A percentile compares a stretch with the other conserved stretches of the same genome.
Evolutionary conservation across 495 filamentous ascomycete species (phyloP).

Genomic region (Staphylotrichum longicolle): DNA sequence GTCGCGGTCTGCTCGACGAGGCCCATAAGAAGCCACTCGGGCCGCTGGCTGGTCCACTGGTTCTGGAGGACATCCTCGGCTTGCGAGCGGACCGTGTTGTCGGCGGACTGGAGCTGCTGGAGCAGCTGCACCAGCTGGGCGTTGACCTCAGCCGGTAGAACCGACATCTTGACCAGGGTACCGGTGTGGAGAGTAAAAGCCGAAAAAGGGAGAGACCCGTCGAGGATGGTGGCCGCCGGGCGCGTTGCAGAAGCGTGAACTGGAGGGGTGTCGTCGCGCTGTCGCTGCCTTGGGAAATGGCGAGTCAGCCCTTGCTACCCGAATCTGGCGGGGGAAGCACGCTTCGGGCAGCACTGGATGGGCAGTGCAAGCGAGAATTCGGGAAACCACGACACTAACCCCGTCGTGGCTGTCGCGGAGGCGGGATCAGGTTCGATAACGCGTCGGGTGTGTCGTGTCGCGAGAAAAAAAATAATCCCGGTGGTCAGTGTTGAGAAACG

Average conservation of each 20-base stretch:
- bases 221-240: not conserved
- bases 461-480: slow-evolving; percentile 16
- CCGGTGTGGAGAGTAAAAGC: not conserved
- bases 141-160: slow-evolving; percentile 78
- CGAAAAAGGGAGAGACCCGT: not conserved
- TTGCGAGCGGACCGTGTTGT: slow-evolving; percentile 78
- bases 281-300: not conserved
- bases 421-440: not conserved
- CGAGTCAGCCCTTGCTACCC: slow-evolving; percentile 20
- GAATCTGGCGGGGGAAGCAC: slow-evolving; percentile 13
- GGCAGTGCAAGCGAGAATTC: not conserved
- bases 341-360: slow-evolving; percentile 14
- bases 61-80: slow-evolving; percentile 87
- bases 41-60: slow-evolving; percentile 78
- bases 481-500: slow-evolving; percentile 10
- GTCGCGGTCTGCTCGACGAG: slow-evolving; percentile 85
- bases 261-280: not conserved
- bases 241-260: not conserved
- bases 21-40: slow-evolving; percentile 87
- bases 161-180: slow-evolving; percentile 61
- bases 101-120: slow-evolving; percentile 79
- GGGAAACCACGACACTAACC: not conserved
- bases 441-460: slow-evolving; percentile 13
- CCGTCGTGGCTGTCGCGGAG: slow-evolving; percentile 1
- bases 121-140: slow-evolving; percentile 81